Conservation (phyloP, 2,329 filamentous ascomycete species). For the Hymenoscyphus occultus region DNA sequence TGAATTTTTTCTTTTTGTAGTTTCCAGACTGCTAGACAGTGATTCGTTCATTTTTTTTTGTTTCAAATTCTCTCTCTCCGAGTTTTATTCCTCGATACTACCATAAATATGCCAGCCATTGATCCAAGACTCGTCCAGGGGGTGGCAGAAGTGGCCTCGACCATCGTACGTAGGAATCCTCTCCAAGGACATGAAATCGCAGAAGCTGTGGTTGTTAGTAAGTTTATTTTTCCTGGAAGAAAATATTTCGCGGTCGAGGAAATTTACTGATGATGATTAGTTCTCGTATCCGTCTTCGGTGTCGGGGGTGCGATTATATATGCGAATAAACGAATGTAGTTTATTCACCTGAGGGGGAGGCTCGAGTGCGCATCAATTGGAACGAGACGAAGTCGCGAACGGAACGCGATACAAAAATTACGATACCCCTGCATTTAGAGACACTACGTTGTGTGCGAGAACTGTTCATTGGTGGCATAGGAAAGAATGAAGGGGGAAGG, state of each 20-base stretch:
- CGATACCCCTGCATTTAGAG: too few species aligned
- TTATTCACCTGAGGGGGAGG: background rate
- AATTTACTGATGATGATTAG: background rate
- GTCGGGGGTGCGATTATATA: slow-evolving; percentile 16
- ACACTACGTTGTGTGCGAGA: too few species aligned
- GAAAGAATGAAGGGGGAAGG: too few species aligned
- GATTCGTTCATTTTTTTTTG: background rate
- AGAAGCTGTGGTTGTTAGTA: background rate
- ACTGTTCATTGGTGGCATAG: too few species aligned
- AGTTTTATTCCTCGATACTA: background rate
- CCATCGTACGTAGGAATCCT: background rate
- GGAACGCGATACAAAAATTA: too few species aligned
- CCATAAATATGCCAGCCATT: background rate
- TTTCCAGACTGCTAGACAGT: background rate
- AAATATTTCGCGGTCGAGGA: background rate
- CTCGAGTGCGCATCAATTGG: too few species aligned
- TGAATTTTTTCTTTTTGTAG: background rate
- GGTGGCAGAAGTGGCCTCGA: background rate
- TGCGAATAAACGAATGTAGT: slow-evolving; percentile 9
- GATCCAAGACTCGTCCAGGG: background rate
- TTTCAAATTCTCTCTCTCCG: background rate
- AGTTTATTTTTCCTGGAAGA: background rate
- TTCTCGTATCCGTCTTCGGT: slow-evolving; percentile 16
- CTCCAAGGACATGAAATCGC: background rate
- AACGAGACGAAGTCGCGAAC: too few species aligned